Conservation (phyloP, 2,329 filamentous ascomycete genomes). For the Colletotrichum musicola region DNA sequence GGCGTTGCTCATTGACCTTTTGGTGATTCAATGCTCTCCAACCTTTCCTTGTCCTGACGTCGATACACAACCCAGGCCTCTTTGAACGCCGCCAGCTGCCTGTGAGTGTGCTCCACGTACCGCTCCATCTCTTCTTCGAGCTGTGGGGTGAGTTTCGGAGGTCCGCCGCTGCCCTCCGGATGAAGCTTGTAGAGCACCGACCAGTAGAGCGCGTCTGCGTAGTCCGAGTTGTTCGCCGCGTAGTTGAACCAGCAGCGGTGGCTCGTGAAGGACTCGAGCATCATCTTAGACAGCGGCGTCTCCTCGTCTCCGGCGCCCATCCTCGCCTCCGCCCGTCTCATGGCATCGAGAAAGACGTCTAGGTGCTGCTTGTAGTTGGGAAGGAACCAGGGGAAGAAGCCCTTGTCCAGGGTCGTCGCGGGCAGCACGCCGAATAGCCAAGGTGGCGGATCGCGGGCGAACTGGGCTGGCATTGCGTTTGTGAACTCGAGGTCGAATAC, state of each 20-base stretch:
- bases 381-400: not conserved
- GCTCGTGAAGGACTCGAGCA: conserved; percentile 36
- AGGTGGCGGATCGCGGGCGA: not conserved
- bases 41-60: not conserved
- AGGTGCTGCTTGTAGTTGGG: not conserved
- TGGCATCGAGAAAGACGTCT: not conserved
- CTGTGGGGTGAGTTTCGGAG: not conserved
- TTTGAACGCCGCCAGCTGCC: not conserved
- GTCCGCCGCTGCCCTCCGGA: not conserved
- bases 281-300: conserved; percentile 22
- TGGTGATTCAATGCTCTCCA: too few species aligned
- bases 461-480: not conserved
- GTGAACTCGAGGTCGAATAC: not conserved
- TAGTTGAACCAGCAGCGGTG: conserved; percentile 28
- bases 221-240: conserved; percentile 41
- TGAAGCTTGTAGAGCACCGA: conserved; percentile 42
- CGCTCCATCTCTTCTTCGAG: conserved; percentile 6
- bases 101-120: conserved; percentile 13
- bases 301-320: not conserved
- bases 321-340: not conserved
- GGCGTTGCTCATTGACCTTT: too few species aligned
- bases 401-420: not conserved
- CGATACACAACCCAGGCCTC: not conserved
- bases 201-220: conserved; percentile 52
- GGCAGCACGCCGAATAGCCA: not conserved